Percentiles rank a stretch among this genome's conserved stretches.
Conservation (phyloP, 2,329 filamentous ascomycete species). For the Aspergillus pseudoglaucus region DNA sequence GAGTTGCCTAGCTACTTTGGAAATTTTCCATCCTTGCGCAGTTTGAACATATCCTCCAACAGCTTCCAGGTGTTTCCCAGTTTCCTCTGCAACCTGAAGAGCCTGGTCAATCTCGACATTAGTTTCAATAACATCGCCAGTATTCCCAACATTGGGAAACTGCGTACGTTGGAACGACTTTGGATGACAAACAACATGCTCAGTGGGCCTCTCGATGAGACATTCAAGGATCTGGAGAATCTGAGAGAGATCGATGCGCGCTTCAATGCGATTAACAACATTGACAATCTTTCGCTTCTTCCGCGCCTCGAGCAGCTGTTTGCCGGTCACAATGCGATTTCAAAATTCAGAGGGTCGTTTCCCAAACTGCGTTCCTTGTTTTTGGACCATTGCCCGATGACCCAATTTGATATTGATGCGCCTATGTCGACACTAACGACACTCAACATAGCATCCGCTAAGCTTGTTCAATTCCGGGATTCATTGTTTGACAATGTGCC, state of each 20-base stretch:
- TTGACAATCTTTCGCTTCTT: constrained; percentile 77
- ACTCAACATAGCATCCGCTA: constrained; percentile 84
- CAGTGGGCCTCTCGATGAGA: constrained; percentile 64
- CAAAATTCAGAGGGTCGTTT: constrained; percentile 85
- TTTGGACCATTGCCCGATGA: constrained; percentile 91
- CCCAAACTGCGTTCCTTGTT: constrained; percentile 75
- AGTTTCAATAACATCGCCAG: constrained; percentile 88
- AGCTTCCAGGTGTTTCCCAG: constrained; percentile 77
- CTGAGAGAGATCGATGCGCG: constrained; percentile 89
- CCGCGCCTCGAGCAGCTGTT: constrained; percentile 83
- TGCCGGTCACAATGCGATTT: constrained; percentile 87
- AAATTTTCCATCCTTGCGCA: constrained; percentile 70
- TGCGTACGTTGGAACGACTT: constrained; percentile 76
- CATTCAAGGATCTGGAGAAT: constrained; percentile 65
- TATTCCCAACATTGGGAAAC: constrained; percentile 71
- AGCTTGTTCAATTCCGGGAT: constrained; percentile 80
- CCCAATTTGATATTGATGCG: constrained; percentile 76
- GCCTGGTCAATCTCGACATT: constrained; percentile 85
- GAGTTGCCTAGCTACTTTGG: constrained; percentile 75
- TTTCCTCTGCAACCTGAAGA: constrained; percentile 75
- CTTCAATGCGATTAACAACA: constrained; percentile 82
- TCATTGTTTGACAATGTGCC: constrained; percentile 80
- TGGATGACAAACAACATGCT: constrained; percentile 95
- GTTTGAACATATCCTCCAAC: constrained; percentile 89
- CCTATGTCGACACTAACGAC: constrained; percentile 75